Conservation (phyloP, 768 basidiomycete species). For the Suillus variegatus region DNA sequence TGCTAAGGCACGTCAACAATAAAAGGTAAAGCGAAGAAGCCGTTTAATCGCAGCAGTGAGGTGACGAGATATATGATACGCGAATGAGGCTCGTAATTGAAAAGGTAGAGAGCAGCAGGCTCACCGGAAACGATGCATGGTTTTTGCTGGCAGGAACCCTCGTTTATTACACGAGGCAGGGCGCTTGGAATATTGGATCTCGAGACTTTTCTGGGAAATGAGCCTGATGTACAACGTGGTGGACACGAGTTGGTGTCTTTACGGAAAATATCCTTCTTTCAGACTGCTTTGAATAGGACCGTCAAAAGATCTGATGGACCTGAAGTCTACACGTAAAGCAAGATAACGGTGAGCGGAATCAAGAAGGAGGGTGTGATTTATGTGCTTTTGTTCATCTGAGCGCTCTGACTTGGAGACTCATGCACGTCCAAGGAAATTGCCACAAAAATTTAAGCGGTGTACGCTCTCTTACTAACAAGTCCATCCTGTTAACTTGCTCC, state of each 20-base stretch:
- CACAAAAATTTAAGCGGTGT: background rate
- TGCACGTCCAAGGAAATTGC: background rate
- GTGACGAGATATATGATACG: conserved; percentile 17
- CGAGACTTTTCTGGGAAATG: conserved; percentile 31
- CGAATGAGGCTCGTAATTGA: conserved; percentile 24
- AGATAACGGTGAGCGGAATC: conserved; percentile 3
- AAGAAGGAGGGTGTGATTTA: background rate
- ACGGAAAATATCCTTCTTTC: conserved; percentile 22
- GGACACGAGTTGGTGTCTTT: conserved; percentile 63
- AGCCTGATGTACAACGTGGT: conserved; percentile 62
- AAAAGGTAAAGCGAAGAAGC: conserved; percentile 23
- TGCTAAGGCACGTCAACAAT: conserved; percentile 44
- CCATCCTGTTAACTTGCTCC: background rate
- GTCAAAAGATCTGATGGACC: background rate
- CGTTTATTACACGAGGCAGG: conserved; percentile 64
- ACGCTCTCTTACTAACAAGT: background rate
- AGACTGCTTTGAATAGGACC: conserved; percentile 13
- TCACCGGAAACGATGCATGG: conserved; percentile 81
- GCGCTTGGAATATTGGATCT: conserved; percentile 32
- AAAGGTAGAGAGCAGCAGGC: conserved; percentile 36
- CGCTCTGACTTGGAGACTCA: background rate
- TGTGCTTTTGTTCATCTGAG: background rate
- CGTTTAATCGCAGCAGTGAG: conserved; percentile 23
- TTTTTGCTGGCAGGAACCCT: conserved; percentile 45
- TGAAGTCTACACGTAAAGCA: background rate